Base-by-base conservation (phyloP, 2,329 filamentous ascomycete genomes). In the Pestalotiopsis sp. region DNA sequence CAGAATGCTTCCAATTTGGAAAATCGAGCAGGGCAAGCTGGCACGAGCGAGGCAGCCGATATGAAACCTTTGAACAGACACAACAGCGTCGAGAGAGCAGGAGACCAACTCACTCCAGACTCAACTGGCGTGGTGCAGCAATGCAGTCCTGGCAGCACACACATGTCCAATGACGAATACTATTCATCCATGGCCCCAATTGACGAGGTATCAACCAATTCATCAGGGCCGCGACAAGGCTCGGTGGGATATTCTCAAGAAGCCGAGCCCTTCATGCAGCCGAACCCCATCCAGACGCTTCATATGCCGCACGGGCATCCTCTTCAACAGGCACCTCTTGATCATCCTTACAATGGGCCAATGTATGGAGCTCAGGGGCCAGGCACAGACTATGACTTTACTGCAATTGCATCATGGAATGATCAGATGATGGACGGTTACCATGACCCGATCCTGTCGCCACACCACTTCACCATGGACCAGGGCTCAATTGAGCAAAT, bases 141-240 rank as follows among this genome's bases (percentile, higher is more conserved):
- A 7, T 20, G 59, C 27, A 62, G 59, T 31, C 59, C 59, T 39
- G 27, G 31, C 17, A 62, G 59, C 59, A 62, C 59, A 17, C 14
- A 39, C 27, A 4, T 62, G 13, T 62, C 59, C 6, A 59, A 59
- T 41, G 59, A 62, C 5, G 59, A 62, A 2, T 62, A 39, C 31
- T 36, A 59, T n/a, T 13, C 20, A 2, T 25, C 56, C 12, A n/a
- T 62, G n/a, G 27, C 38, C 23, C 59, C 27, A 12, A 62, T 62
- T 36, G 59, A 62, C n/a, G 59, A 62, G 36, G 59, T 62, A 41
- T 62, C 59, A 20, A 62, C 25, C 31, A 62, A 14, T 13, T 62
- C 59, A 23, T 62, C 59, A 39, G 20, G 31, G 38, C n/a, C 14
- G 25, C 59, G 59, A 39, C 59, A 62, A 20, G 59, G 31, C 36